These are phyloP conservation scores for Juglanconis sp. DNA, from an alignment of 2,329 filamentous ascomycete species.

Conservation along the genomic window DNA sequence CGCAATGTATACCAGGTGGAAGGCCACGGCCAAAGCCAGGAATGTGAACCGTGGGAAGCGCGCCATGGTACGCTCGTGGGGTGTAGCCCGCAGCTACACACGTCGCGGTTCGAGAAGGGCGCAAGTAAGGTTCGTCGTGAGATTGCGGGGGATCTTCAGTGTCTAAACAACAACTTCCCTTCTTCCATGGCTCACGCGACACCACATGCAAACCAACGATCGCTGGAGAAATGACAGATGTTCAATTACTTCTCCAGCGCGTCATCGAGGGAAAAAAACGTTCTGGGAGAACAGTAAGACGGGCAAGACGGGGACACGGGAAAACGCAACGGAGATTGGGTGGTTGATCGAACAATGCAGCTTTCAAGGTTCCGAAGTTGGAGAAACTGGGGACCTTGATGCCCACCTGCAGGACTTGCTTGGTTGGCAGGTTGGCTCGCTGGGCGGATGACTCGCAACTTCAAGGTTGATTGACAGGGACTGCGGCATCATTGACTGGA, in stretches of 20 bases:
- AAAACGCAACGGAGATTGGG: neutral
- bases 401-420: neutral
- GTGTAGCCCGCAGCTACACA: constrained; percentile 12
- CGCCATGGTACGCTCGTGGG: constrained; percentile 41
- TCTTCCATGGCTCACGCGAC: constrained; percentile 12
- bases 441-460: neutral
- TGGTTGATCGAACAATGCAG: constrained; percentile 2
- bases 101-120: neutral
- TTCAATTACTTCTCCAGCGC: neutral
- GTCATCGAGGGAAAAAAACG: neutral
- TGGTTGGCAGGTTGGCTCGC: too few relatives aligned
- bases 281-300: neutral
- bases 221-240: neutral
- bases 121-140: neutral
- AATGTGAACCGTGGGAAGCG: constrained; percentile 70
- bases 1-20: constrained; percentile 89
- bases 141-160: neutral
- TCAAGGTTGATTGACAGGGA: neutral
- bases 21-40: constrained; percentile 81
- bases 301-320: neutral
- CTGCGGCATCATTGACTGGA: neutral
- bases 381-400: constrained; percentile 6
- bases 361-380: neutral
- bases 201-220: neutral
- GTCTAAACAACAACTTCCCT: neutral